Evolutionary conservation across 805 yeast genomes (phyloP).

Genomic region (Vanderwaltozyma tropicalis): DNA sequence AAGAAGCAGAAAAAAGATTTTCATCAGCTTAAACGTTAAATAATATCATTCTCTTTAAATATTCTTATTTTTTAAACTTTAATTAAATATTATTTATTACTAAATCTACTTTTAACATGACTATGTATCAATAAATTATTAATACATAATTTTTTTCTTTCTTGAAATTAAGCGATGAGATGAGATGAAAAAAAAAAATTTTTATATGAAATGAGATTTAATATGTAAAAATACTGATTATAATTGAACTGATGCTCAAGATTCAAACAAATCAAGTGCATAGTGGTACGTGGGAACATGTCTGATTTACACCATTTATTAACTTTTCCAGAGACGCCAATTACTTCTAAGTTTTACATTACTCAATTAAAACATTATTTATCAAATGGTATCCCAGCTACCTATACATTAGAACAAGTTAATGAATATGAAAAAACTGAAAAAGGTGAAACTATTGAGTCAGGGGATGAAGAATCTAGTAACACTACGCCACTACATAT

Average conservation of each 20-base stretch:
- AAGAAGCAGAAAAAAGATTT: slow-evolving; percentile 72
- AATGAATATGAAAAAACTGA: slow-evolving; percentile 40
- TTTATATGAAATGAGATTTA: background rate
- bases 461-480: slow-evolving; percentile 30
- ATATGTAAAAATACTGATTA: background rate
- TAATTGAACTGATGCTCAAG: background rate
- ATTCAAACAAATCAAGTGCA: background rate
- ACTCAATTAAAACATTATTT: slow-evolving; percentile 37
- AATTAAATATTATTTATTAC: background rate
- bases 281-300: slow-evolving; percentile 30
- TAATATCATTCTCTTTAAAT: background rate
- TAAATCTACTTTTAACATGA: background rate
- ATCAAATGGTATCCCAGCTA: slow-evolving; percentile 65
- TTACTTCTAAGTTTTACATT: slow-evolving; percentile 35
- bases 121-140: background rate
- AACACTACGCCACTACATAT: slow-evolving; percentile 78
- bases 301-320: slow-evolving; percentile 62
- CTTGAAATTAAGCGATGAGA: background rate
- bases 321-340: slow-evolving; percentile 44
- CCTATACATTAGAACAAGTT: slow-evolving; percentile 73
- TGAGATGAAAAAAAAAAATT: background rate
- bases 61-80: background rate
- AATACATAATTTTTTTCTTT: background rate
- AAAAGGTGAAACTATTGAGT: slow-evolving; percentile 10
- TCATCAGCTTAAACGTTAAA: slow-evolving; percentile 20